Base-by-base conservation (phyloP, 345 rosid species). In the Euphorbia pulcherrima region DNA sequence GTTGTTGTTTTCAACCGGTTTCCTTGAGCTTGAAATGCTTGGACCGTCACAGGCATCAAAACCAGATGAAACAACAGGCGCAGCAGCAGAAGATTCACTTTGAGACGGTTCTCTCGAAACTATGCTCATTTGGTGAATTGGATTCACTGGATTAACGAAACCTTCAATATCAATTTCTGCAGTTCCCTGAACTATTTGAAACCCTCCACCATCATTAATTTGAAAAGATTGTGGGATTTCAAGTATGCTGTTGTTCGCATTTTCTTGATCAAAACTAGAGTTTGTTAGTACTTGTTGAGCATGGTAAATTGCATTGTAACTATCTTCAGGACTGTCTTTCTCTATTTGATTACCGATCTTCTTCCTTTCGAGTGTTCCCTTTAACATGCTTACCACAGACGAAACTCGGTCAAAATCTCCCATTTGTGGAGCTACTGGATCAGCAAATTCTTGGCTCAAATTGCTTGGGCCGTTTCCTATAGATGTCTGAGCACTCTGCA, bases 81-180 rank as follows among this genome's bases (percentile, higher is more conserved):
- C 86, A 72, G 84, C 93, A 35, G 89, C 88, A 10, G 94, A 86
- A 68, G 94, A 88, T 77, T 84, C 90, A 50, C 86, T 84, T 53
- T 70, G 90, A 17, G 90, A 88, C 60, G 83, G 80, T 82, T 88
- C 90, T 48, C 75, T 69, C 64, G 93, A 88, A 72, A 77, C 59
- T 46, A 78, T 62, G 59, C 78, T 57, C 41, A 68, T 29, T 39
- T 80, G 88, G 33, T 80, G 88, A 46, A 80, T 71, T 70, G 77
- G 60, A 56, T 84, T 83, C 35, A 67, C 23, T 13, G 79, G 72
- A 69, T 80, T 83, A 30, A 77, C 78, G 64, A 81, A 83, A 41
- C 80, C 84, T 59, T 80, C 90, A 5, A 81, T 60, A 60, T 82
- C 88, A 70, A 78, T 65, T 46, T 77, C 78, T 39, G 82, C 50